These are phyloP conservation scores for Tylopilus sp. DNA, from an alignment of 1,284 basidiomycete species.

Conservation along the genomic window DNA sequence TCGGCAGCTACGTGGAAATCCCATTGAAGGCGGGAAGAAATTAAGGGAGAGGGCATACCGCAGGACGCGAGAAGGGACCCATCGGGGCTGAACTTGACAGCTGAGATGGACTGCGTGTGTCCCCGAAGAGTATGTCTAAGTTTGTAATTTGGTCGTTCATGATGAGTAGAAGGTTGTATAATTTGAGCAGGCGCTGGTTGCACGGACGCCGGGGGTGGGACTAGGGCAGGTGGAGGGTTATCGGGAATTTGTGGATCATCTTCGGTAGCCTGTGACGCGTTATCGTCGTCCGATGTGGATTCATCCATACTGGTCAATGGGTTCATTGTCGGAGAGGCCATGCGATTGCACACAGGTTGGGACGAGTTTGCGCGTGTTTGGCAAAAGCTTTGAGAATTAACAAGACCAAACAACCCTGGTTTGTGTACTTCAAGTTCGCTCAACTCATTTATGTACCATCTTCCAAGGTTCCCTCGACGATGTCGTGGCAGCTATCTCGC, in stretches of 20 bases:
- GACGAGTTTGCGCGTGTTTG: constrained; percentile 26
- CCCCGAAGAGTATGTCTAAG: constrained; percentile 61
- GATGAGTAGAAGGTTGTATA: constrained; percentile 26
- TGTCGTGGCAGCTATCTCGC: constrained; percentile 12
- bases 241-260: constrained; percentile 73
- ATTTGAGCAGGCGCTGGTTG: constrained; percentile 25
- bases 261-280: constrained; percentile 74
- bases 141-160: constrained; percentile 66
- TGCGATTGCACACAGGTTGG: neutral
- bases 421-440: too few relatives aligned
- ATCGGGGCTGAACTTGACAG: constrained; percentile 81
- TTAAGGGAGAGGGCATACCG: constrained; percentile 44
- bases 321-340: constrained; percentile 20
- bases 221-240: constrained; percentile 39
- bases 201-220: constrained; percentile 33
- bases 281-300: constrained; percentile 72
- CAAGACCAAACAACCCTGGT: constrained; percentile 19
- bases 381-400: constrained; percentile 21
- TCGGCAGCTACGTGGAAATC: constrained; percentile 54
- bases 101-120: constrained; percentile 72
- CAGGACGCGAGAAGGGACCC: constrained; percentile 75
- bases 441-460: neutral
- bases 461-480: neutral
- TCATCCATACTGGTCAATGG: constrained; percentile 49
- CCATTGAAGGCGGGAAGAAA: neutral